Conservation (phyloP, 371 early-diverging fungal species). For the Rhizopus arrhizus region DNA sequence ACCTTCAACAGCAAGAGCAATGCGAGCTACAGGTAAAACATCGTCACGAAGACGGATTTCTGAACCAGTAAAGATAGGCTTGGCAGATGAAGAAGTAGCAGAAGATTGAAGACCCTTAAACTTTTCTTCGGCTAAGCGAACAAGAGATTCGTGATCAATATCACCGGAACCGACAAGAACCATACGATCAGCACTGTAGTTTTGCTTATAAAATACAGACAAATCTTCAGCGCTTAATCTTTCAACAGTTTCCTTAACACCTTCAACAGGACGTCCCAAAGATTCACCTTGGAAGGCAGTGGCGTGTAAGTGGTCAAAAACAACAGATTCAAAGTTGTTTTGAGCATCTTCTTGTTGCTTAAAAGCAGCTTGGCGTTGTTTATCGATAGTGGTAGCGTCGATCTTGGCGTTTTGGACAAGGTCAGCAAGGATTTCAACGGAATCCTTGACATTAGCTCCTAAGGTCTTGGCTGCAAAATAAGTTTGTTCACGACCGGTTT, state of each 20-base stretch:
- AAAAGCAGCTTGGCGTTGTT: constrained; percentile 93
- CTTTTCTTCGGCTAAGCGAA: constrained; percentile 86
- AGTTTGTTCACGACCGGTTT: constrained; percentile 98
- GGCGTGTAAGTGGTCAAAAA: constrained; percentile 79
- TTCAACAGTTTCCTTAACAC: constrained; percentile 90
- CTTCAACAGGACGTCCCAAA: constrained; percentile 93
- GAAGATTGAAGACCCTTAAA: constrained; percentile 62
- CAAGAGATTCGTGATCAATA: constrained; percentile 92
- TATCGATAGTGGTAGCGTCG: constrained; percentile 78
- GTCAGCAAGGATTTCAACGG: constrained; percentile 93
- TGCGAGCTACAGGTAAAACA: constrained; percentile 88
- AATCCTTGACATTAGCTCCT: constrained; percentile 80
- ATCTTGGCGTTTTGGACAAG: constrained; percentile 91
- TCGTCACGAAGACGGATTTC: constrained; percentile 78
- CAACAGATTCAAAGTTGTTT: constrained; percentile 95
- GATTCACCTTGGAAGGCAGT: constrained; percentile 91
- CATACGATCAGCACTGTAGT: constrained; percentile 97
- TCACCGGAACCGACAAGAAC: constrained; percentile 94
- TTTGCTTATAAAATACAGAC: constrained; percentile 78
- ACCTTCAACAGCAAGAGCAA: constrained; percentile 96
- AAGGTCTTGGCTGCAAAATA: constrained; percentile 96
- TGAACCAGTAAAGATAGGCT: constrained; percentile 84
- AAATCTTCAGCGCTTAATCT: constrained; percentile 84
- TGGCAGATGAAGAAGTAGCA: constrained; percentile 53
- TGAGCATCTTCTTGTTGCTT: constrained; percentile 96